phyloP scores from a whole-genome alignment of 345 rosid species.

The Mercurialis annua region DNA sequence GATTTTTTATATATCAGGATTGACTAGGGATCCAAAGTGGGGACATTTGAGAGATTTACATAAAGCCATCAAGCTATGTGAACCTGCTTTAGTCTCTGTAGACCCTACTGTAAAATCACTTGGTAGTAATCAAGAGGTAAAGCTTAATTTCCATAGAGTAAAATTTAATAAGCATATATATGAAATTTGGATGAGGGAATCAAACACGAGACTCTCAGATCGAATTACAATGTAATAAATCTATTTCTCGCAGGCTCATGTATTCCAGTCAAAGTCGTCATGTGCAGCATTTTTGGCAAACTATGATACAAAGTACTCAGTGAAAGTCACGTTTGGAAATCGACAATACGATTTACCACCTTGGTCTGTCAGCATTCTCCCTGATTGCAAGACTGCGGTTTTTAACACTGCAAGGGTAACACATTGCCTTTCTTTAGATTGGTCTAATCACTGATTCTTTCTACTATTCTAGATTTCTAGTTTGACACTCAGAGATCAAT shows the following conservation, averaged over 20 bases:
- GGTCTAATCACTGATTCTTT: no score
- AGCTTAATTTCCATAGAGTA: neutral
- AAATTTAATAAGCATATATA: neutral
- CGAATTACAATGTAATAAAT: no score
- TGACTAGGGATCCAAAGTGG: conserved; percentile 46
- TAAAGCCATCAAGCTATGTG: conserved; percentile 43
- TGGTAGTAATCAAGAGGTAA: conserved; percentile 41
- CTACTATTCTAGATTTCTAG: neutral
- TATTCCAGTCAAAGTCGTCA: conserved; percentile 28
- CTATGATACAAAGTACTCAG: conserved; percentile 36
- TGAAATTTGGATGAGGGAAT: neutral
- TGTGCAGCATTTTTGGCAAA: conserved; percentile 48
- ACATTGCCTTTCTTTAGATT: neutral
- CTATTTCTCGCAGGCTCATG: conserved; percentile 35
- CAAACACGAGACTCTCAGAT: neutral
- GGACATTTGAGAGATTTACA: conserved; percentile 46
- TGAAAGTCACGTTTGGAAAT: conserved; percentile 33
- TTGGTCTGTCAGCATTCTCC: conserved; percentile 53
- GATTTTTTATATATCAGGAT: conserved; percentile 28
- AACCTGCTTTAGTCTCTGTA: conserved; percentile 44
- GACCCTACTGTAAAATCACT: conserved; percentile 38
- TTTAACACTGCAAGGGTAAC: conserved; percentile 42
- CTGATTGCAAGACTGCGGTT: conserved; percentile 38
- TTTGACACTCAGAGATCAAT: neutral
- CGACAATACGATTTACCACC: conserved; percentile 39